Conservation (phyloP, 352 stramenopile species). For the Globisporangium recalcitrans region DNA sequence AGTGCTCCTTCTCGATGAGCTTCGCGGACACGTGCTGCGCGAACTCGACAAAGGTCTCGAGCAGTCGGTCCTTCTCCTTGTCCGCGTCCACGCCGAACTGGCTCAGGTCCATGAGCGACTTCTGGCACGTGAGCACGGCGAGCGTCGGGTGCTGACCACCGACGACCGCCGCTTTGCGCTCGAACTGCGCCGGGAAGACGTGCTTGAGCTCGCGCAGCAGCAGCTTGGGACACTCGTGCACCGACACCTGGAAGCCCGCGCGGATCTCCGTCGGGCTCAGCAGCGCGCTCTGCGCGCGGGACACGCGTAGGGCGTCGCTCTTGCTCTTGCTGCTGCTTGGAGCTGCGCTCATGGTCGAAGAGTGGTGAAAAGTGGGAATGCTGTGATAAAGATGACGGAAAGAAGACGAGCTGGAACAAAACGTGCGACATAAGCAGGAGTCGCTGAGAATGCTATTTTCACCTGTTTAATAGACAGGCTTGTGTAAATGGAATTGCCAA, state of each 20-base stretch:
- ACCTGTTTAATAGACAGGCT: too few species aligned
- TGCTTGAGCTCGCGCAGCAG: constrained; percentile 75
- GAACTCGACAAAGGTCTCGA: constrained; percentile 94
- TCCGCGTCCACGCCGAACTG: constrained; percentile 92
- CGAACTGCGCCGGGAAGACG: constrained; percentile 65
- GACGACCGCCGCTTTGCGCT: constrained; percentile 25
- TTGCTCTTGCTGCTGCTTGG: constrained; percentile 8
- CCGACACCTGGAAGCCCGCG: constrained; percentile 71
- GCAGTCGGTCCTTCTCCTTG: constrained; percentile 93
- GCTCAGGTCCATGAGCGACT: constrained; percentile 92
- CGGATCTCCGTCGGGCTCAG: constrained; percentile 52
- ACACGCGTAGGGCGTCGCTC: constrained; percentile 9
- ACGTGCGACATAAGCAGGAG: not conserved
- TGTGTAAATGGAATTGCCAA: too few species aligned
- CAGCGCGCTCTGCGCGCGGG: constrained; percentile 33
- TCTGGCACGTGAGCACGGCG: constrained; percentile 93
- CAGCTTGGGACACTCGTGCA: constrained; percentile 67
- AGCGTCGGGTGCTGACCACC: constrained; percentile 45
- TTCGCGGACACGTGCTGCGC: constrained; percentile 80
- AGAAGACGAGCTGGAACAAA: not conserved
- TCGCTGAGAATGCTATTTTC: too few species aligned
- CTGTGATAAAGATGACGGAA: not conserved
- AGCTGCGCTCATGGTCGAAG: constrained; percentile 11
- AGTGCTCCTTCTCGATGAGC: constrained; percentile 80
- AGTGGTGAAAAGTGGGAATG: not conserved